Conservation (phyloP, 2,329 filamentous ascomycete species). For the Pseudocercospora cruenta region DNA sequence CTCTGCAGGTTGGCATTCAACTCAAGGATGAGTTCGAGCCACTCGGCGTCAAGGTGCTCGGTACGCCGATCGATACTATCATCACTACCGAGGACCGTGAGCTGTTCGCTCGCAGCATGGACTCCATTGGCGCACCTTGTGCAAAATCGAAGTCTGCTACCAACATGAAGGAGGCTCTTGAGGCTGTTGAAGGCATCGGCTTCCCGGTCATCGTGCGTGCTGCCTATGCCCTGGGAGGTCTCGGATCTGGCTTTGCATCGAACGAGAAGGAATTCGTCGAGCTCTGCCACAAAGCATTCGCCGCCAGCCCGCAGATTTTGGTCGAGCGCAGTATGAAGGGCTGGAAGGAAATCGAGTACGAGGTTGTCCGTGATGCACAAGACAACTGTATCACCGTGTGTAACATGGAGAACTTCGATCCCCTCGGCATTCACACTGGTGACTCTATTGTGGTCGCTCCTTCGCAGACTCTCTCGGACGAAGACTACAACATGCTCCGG, state of each 20-base stretch:
- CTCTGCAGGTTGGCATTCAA: constrained; percentile 93
- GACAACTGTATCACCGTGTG: constrained; percentile 99
- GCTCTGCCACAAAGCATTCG: constrained; percentile 92
- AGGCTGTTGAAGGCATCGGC: constrained; percentile 86
- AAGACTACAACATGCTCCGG: constrained; percentile 98
- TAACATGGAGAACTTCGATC: constrained; percentile 99
- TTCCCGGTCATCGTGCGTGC: constrained; percentile 97
- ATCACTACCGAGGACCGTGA: constrained; percentile 98
- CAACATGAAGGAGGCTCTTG: constrained; percentile 83
- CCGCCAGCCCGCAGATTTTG: constrained; percentile 90
- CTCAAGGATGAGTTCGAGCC: constrained; percentile 95
- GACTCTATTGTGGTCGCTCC: constrained; percentile 98
- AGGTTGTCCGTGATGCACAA: constrained; percentile 90
- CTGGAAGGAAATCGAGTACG: constrained; percentile 99
- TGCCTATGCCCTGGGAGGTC: constrained; percentile 90
- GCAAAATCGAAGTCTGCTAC: constrained; percentile 94
- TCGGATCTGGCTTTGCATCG: constrained; percentile 94
- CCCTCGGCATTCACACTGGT: constrained; percentile 94
- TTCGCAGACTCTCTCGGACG: constrained; percentile 93
- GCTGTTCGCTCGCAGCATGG: constrained; percentile 96
- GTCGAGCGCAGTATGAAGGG: constrained; percentile 99
- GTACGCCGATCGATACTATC: constrained; percentile 96
- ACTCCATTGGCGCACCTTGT: constrained; percentile 96
- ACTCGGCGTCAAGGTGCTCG: constrained; percentile 90
- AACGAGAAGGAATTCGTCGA: constrained; percentile 80